A percentile compares a stretch with the other conserved stretches of the same genome.
Conservation (phyloP, 495 filamentous ascomycete genomes). For the Aspergillus hancockii region DNA sequence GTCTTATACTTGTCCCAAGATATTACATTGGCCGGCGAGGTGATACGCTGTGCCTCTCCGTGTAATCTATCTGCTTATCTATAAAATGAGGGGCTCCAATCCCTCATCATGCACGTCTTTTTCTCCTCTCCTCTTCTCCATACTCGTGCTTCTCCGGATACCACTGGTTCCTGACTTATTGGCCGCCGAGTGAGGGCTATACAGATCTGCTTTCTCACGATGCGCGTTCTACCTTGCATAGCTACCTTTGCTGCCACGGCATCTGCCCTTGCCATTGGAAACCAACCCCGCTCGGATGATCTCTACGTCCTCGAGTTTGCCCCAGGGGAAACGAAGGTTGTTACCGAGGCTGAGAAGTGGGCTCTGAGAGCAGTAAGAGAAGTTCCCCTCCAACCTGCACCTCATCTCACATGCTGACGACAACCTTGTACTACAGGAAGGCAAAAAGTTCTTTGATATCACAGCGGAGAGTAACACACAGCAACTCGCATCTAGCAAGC, state of each 20-base stretch:
- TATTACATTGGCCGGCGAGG: neutral
- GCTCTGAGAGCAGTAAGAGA: slow-evolving; percentile 1
- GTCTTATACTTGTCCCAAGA: neutral
- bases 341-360: slow-evolving; percentile 8
- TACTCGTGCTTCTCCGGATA: neutral
- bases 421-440: neutral
- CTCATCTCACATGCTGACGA: neutral
- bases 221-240: neutral
- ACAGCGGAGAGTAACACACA: neutral
- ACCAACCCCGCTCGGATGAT: neutral
- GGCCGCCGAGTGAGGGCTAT: neutral
- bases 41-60: neutral
- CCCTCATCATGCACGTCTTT: neutral
- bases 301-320: slow-evolving; percentile 2
- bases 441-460: slow-evolving; percentile 6
- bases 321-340: neutral
- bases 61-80: neutral
- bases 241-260: neutral
- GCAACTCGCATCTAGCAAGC: neutral
- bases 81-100: neutral
- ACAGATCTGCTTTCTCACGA: neutral
- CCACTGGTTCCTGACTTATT: neutral
- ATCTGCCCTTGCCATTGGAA: neutral
- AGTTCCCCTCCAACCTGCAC: neutral
- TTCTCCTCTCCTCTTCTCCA: neutral